Base-by-base conservation (phyloP, 1,284 basidiomycete genomes). In the Microbotryum violaceum region DNA sequence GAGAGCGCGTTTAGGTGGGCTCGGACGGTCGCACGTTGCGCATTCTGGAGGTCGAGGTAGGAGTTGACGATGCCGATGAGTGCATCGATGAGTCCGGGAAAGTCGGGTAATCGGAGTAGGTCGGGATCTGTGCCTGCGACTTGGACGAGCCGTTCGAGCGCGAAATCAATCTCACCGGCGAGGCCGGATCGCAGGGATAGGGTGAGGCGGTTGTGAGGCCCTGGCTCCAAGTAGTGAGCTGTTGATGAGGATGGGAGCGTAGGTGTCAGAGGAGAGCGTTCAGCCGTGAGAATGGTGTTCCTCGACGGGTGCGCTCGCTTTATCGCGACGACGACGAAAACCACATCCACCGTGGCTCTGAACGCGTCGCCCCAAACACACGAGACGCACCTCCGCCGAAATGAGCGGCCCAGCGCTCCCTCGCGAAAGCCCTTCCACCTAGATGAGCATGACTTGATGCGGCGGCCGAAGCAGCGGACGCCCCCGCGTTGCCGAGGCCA, bases 141-240 rank as follows among this genome's bases (percentile, higher is more conserved):
- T 27, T 85, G 82, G 69, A 85, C 83, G 14, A 91, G 80, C 56
- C 87, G 83, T 70, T 88, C 84, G 54, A 92, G 80, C 16, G 88
- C 85, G 86, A 88, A 91, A 60, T 82, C 82, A 57, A 89, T 79
- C 70, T 92, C 89, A 5, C 80, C 75, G 61, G 84, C 79, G 54
- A 91, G 84, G 1, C 84, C 85, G 27, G 86, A 91, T 33, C 83
- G 82, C 51, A 92, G 76, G 3, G 89, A 83, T 14, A 92, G 81
- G 6, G 87, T 77, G 84, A 91, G 89, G 53, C 90, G 81, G 72
- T 91, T 91, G 71, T 78, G 85, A 0, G 85, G 78, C 4, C 81
- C 78, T 3, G 60, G 53, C 10, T 69, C 67, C 57, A 69, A 62
- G 57, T 50, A 67, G 3, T 57, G 47, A 20, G 59, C 64, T 68